A percentile compares a stretch with the other conserved stretches of the same genome.
Conservation (phyloP, 352 stramenopile genomes). For the Phytopythium montanum region DNA sequence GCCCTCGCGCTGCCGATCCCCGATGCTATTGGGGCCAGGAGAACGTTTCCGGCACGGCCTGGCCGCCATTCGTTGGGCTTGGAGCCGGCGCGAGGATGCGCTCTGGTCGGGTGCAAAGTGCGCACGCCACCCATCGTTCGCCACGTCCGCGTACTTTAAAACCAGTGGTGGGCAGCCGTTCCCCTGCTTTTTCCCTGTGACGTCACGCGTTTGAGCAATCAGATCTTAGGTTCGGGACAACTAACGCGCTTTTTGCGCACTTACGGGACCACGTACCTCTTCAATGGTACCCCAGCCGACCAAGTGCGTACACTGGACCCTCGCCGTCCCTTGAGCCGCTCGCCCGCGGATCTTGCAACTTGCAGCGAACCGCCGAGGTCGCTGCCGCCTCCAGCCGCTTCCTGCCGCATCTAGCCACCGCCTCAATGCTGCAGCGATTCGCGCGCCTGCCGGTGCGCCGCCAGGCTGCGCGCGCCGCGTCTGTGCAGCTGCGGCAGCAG, state of each 20-base stretch:
- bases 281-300: not conserved
- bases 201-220: slow-evolving; percentile 10
- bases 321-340: not conserved
- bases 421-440: slow-evolving; percentile 23
- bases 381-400: not conserved
- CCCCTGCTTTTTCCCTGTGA: not conserved
- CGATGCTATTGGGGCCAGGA: slow-evolving; percentile 11
- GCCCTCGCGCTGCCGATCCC: not conserved
- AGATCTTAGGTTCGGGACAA: slow-evolving; percentile 9
- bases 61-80: slow-evolving; percentile 7
- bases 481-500: slow-evolving; percentile 6
- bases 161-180: slow-evolving; percentile 2
- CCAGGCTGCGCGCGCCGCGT: slow-evolving; percentile 11
- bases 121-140: slow-evolving; percentile 8
- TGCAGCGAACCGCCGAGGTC: not conserved
- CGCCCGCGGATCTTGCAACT: slow-evolving; percentile 3
- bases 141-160: slow-evolving; percentile 14
- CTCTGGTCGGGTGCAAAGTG: slow-evolving; percentile 7
- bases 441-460: slow-evolving; percentile 14
- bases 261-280: not conserved
- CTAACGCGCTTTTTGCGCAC: not conserved
- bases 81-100: slow-evolving; percentile 3
- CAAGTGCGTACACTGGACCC: not conserved
- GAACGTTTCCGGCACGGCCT: slow-evolving; percentile 22
- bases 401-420: not conserved